Conservation (phyloP, 2,329 filamentous ascomycete species). For the Chaetomium globosum region DNA sequence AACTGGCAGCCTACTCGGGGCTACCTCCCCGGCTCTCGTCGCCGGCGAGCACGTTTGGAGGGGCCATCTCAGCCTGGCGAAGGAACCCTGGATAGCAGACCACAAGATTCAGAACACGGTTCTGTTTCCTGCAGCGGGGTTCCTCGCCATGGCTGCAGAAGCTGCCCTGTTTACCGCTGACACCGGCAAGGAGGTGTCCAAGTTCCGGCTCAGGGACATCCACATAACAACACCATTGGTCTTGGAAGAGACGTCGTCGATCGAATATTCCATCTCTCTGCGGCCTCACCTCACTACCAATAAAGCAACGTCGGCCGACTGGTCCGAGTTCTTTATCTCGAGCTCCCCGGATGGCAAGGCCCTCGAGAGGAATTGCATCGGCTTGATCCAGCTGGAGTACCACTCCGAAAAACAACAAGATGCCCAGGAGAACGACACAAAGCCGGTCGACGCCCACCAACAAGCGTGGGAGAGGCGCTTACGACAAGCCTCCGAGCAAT, state of each 20-base stretch:
- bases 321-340: not conserved
- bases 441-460: not conserved
- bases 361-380: conserved; percentile 8
- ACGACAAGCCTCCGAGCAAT: not conserved
- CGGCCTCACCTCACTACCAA: conserved; percentile 3
- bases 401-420: not conserved
- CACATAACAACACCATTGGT: conserved; percentile 8
- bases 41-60: conserved; percentile 5
- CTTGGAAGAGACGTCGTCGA: not conserved
- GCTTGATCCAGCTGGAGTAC: not conserved
- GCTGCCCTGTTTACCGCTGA: not conserved
- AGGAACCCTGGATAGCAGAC: conserved; percentile 8
- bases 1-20: not conserved
- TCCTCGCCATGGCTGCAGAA: conserved; percentile 10
- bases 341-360: conserved; percentile 8
- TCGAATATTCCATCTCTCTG: not conserved
- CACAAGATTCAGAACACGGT: conserved; percentile 7
- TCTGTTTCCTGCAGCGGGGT: conserved; percentile 2
- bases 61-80: conserved; percentile 3
- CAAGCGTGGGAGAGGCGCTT: not conserved
- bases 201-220: conserved; percentile 5
- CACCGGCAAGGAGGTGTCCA: not conserved
- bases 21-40: not conserved
- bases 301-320: conserved; percentile 5
- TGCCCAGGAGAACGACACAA: not conserved